These are phyloP conservation scores for Acanthamoeba royreba DNA, from an alignment of 208 protist genomes.

Conservation along the genomic window DNA sequence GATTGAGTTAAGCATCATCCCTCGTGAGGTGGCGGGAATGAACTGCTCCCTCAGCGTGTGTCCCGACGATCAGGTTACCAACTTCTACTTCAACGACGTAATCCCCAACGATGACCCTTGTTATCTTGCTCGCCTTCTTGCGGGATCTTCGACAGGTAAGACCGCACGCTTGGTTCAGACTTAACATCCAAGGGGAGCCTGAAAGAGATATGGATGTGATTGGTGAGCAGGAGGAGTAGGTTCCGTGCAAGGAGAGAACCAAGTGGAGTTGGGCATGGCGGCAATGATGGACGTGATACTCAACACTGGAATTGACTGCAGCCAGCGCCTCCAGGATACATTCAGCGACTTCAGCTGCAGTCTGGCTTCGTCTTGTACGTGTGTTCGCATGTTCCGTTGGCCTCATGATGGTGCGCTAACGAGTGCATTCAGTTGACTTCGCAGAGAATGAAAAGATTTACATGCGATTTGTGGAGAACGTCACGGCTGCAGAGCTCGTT, in stretches of 20 bases:
- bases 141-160: background rate
- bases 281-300: background rate
- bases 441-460: background rate
- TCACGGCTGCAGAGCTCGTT: background rate
- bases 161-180: background rate
- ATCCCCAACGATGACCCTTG: background rate
- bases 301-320: background rate
- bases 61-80: background rate
- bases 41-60: background rate
- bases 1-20: background rate
- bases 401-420: background rate
- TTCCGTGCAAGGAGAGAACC: background rate
- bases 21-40: background rate
- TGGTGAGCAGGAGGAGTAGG: background rate
- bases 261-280: background rate
- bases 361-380: background rate
- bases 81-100: constrained; percentile 8
- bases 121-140: background rate
- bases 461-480: background rate
- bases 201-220: background rate
- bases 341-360: background rate
- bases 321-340: background rate
- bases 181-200: background rate
- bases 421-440: background rate
- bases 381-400: background rate